Conservation (phyloP, 345 rosid genomes). For the Lepidium aucheri region DNA sequence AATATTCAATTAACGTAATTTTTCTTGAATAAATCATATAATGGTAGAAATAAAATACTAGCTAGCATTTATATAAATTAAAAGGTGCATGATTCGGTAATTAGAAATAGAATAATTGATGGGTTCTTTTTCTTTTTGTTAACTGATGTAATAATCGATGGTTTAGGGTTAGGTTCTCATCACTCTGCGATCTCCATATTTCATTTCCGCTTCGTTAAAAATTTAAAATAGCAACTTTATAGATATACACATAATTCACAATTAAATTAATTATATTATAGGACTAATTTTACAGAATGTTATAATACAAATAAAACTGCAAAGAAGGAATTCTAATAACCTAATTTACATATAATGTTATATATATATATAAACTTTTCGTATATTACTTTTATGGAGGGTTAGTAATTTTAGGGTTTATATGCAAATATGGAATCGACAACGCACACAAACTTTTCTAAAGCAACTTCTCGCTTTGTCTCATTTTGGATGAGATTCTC, state of each 20-base stretch:
- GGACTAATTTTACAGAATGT: not conserved
- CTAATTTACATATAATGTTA: too few relatives aligned
- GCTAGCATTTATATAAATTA: not conserved
- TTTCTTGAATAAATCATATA: not conserved
- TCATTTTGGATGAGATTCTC: conserved; percentile 25
- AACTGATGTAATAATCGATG: not conserved
- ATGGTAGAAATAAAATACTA: not conserved
- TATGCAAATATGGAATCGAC: conserved; percentile 28
- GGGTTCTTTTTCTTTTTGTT: too few relatives aligned
- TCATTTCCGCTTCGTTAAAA: not conserved
- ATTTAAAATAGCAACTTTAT: not conserved
- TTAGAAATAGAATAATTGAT: too few relatives aligned
- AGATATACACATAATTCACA: not conserved
- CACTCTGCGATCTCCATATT: not conserved
- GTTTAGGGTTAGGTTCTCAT: conserved; percentile 5
- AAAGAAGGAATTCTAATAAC: not conserved
- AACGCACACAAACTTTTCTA: conserved; percentile 26
- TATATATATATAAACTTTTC: too few relatives aligned
- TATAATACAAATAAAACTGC: not conserved
- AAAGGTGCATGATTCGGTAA: not conserved
- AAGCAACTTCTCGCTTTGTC: conserved; percentile 30
- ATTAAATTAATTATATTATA: not conserved
- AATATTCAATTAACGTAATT: not conserved
- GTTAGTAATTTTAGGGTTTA: conserved; percentile 19
- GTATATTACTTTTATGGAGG: conserved; percentile 13